A percentile compares a stretch with the other conserved stretches of the same genome.
Evolutionary conservation across 192 early-diverging fungal genomes (phyloP).

Genomic region (Umbelopsis vinacea): DNA sequence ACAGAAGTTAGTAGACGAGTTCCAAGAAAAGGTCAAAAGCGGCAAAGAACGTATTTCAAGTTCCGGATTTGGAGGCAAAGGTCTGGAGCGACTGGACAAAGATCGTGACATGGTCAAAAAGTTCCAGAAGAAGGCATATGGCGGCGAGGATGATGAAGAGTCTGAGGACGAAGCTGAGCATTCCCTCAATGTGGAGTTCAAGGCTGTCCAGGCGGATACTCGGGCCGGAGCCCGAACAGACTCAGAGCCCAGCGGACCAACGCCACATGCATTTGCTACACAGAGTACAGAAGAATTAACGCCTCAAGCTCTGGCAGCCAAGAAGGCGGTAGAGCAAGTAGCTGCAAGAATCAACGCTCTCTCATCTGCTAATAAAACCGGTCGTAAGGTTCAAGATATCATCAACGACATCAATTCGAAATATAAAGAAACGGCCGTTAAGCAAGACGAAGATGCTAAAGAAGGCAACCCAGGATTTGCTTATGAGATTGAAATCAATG

Average conservation of each 20-base stretch:
- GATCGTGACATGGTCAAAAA: constrained; percentile 89
- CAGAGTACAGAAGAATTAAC: constrained; percentile 17
- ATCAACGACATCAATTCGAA: constrained; percentile 61
- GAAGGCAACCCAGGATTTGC: constrained; percentile 60
- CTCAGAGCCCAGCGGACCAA: constrained; percentile 14
- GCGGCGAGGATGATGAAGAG: constrained; percentile 71
- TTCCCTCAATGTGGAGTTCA: constrained; percentile 19
- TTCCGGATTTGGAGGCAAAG: constrained; percentile 96
- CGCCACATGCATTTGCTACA: constrained; percentile 2
- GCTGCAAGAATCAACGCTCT: constrained; percentile 59
- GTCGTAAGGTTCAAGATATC: constrained; percentile 57
- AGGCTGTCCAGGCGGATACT: constrained; percentile 41
- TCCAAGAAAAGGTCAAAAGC: constrained; percentile 78
- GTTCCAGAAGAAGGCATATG: constrained; percentile 88
- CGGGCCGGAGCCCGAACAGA: constrained; percentile 25
- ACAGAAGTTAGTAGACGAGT: constrained; percentile 76
- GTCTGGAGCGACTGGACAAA: constrained; percentile 91
- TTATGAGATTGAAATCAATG: constrained; percentile 95
- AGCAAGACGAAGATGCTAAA: constrained; percentile 33
- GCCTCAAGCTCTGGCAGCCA: constrained; percentile 34
- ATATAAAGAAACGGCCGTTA: constrained; percentile 42
- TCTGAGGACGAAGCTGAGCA: constrained; percentile 64
- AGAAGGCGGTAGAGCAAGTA: constrained; percentile 58
- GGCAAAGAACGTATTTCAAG: constrained; percentile 72
- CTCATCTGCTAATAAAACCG: constrained; percentile 52